phyloP scores from a whole-genome alignment of 179 eudicot species.

The Carnegiea gigantea region DNA sequence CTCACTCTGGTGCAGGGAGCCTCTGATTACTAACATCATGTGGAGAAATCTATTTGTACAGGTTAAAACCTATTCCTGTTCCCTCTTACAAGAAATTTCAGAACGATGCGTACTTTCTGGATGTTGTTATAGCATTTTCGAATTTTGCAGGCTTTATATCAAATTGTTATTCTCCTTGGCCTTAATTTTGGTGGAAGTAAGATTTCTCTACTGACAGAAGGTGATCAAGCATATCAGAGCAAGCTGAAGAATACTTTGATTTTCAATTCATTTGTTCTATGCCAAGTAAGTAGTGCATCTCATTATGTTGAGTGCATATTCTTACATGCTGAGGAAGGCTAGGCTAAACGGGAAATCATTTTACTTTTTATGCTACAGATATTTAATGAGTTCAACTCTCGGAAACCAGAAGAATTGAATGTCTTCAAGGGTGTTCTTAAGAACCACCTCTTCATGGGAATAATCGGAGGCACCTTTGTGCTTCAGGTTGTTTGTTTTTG shows the following conservation, averaged over 20 bases:
- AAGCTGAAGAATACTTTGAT: conserved; percentile 77
- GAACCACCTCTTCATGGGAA: conserved; percentile 68
- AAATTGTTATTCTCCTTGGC: conserved; percentile 67
- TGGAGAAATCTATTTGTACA: conserved; percentile 85
- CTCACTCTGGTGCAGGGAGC: conserved; percentile 51
- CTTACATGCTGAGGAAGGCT: not conserved
- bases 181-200: conserved; percentile 73
- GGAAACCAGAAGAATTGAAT: conserved; percentile 82
- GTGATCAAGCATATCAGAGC: conserved; percentile 40
- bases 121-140: not conserved
- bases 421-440: conserved; percentile 63
- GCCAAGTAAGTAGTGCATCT: conserved; percentile 53
- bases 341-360: not conserved
- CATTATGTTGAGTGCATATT: not conserved
- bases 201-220: conserved; percentile 20
- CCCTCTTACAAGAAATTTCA: not conserved
- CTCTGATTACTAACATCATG: conserved; percentile 90
- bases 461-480: conserved; percentile 53
- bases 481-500: conserved; percentile 58
- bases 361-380: conserved; percentile 39
- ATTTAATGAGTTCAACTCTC: conserved; percentile 91
- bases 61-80: conserved; percentile 37
- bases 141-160: conserved; percentile 68
- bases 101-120: not conserved
- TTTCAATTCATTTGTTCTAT: conserved; percentile 87